Base-by-base conservation (phyloP, 768 basidiomycete genomes). In the Psilocybe subaeruginosa region DNA sequence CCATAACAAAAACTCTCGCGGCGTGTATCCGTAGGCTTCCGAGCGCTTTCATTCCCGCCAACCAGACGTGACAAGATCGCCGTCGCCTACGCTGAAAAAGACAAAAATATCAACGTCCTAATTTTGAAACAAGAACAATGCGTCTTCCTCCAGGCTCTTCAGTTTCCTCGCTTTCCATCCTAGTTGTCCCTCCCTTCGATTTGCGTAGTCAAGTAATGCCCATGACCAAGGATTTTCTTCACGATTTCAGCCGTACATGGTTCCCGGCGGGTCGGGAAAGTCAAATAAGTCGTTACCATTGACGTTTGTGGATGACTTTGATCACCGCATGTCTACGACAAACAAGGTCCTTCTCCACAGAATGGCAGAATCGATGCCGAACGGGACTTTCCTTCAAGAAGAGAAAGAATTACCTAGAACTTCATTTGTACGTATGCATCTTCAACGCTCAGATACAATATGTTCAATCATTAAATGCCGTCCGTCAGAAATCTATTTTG, bases 401-500 rank as follows among this genome's bases (percentile, higher is more conserved):
- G 39, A 12, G 31, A 17, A 37, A 30, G 16, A 17, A 30, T 14
- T 17, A 14, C 41, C 39, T 33, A 33, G 43, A 33, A 47, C 39
- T 47, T 54, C 29, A 49, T 39, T 23, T 47, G 60, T 57, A 62
- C 60, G 60, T 62, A 57, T 54, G 43, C 41, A 14, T 51, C 19
- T 8, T 53, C 17, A 35, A 16, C 9, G n/a, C 35, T 48, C 33
- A 50, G 37, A 50, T 49, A 45, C 31, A 31, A 39, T 33, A 4
- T 35, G 19, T 37, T 58, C 47, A 58, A 58, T 39, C 37, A 39
- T 59, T 59, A 62, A 54, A 58, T 51, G 31, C 31, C 35, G 37
- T 30, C 43, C 56, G 53, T 62, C 61, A 62, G 56, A 55, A 58
- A 27, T 56, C 46, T 54, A n/a, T 47, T 49, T 56, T 35, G 37